Conservation (phyloP, 257 asterid genomes). For the Striga asiatica region DNA sequence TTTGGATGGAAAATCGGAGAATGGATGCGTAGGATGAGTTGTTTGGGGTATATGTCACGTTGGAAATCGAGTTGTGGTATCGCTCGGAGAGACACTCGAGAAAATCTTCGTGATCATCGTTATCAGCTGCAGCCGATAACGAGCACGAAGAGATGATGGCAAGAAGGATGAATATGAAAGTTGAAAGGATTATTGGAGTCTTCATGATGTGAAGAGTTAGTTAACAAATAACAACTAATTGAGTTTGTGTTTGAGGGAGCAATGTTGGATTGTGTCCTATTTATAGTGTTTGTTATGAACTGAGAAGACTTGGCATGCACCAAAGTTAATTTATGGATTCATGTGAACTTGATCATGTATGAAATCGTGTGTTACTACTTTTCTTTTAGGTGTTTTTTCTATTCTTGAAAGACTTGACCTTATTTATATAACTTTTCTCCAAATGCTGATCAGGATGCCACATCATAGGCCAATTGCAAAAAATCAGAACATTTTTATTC, state of each 20-base stretch:
- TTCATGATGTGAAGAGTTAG: conserved; percentile 6
- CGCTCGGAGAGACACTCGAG: conserved; percentile 13
- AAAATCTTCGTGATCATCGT: conserved; percentile 6
- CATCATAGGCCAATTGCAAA: too few relatives aligned
- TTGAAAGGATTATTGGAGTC: not conserved
- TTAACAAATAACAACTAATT: too few relatives aligned
- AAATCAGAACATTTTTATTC: too few relatives aligned
- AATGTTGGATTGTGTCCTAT: not conserved
- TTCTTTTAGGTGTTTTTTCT: too few relatives aligned
- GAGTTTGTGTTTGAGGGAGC: not conserved
- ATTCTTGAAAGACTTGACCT: too few relatives aligned
- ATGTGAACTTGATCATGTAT: too few relatives aligned
- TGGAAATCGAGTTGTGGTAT: conserved; percentile 7
- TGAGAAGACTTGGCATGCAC: too few relatives aligned
- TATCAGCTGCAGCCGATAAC: not conserved
- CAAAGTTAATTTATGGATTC: too few relatives aligned
- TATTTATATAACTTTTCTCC: too few relatives aligned
- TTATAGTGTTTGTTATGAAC: conserved; percentile 11
- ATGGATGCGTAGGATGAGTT: conserved; percentile 15
- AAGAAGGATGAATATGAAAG: not conserved
- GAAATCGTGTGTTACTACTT: too few relatives aligned
- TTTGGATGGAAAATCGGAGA: conserved; percentile 13
- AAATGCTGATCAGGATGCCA: too few relatives aligned
- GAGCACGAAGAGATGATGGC: conserved; percentile 8
- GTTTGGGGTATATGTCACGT: conserved; percentile 6